Evolutionary conservation across 768 basidiomycete genomes (phyloP).

Genomic region (Lactifluus hygrophoroides): DNA sequence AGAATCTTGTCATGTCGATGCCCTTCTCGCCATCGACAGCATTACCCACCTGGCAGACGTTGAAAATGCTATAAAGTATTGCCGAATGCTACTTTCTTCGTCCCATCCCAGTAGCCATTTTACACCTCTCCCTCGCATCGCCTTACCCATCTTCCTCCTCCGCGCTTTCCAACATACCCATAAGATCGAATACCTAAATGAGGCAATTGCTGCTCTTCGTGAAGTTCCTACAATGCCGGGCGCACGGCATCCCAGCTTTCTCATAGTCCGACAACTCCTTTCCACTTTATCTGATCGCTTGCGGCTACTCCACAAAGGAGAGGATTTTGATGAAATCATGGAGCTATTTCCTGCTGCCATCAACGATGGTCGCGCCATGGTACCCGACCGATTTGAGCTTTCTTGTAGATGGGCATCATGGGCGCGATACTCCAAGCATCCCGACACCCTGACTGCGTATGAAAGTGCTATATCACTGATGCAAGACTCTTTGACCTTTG

Average conservation of each 20-base stretch:
- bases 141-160: not conserved
- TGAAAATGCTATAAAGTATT: not conserved
- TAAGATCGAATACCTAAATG: not conserved
- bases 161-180: not conserved
- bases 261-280: not conserved
- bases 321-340: not conserved
- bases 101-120: too few species aligned
- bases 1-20: not conserved
- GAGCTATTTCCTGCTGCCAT: not conserved
- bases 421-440: not conserved
- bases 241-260: not conserved
- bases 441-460: too few species aligned
- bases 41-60: not conserved
- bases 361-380: not conserved
- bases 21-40: not conserved
- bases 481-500: too few species aligned
- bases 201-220: not conserved
- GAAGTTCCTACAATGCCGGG: not conserved
- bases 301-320: not conserved
- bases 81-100: not conserved
- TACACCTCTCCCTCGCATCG: not conserved
- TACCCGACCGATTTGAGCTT: not conserved
- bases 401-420: not conserved
- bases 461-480: too few species aligned
- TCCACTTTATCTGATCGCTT: not conserved